Percentiles rank a stretch among this genome's conserved stretches.
These are phyloP conservation scores for Tylopilus rubrobrunneus DNA, from an alignment of 768 basidiomycete species.

Conservation along the genomic window DNA sequence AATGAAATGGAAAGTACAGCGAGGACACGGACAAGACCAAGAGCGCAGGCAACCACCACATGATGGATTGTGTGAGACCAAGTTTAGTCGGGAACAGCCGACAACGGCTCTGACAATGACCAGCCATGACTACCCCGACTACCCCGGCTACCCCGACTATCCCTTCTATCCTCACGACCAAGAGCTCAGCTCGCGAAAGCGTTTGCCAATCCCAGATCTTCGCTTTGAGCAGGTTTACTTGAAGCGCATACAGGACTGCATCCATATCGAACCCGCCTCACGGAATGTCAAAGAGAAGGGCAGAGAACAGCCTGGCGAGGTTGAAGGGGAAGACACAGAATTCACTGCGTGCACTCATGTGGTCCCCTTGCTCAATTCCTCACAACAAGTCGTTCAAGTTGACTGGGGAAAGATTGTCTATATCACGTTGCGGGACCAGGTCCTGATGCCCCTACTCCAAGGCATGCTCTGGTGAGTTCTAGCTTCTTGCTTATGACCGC, in stretches of 20 bases:
- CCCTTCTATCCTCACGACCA: conserved; percentile 13
- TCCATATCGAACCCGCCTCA: conserved; percentile 37
- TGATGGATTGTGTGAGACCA: neutral
- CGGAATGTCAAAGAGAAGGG: conserved; percentile 28
- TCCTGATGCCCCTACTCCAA: conserved; percentile 64
- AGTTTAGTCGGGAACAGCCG: conserved; percentile 19
- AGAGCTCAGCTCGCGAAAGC: conserved; percentile 26
- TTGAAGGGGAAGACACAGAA: conserved; percentile 20
- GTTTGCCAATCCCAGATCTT: conserved; percentile 67
- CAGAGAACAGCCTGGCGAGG: conserved; percentile 20
- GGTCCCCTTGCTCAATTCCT: conserved; percentile 26
- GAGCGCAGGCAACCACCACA: conserved; percentile 17
- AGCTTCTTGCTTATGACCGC: neutral
- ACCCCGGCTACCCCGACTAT: conserved; percentile 19
- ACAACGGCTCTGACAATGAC: conserved; percentile 21
- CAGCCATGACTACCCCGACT: conserved; percentile 17
- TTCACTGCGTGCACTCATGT: conserved; percentile 22
- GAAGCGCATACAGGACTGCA: conserved; percentile 51
- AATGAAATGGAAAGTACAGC: conserved; percentile 25
- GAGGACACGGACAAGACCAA: conserved; percentile 18
- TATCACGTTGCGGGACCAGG: conserved; percentile 65
- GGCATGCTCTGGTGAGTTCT: conserved; percentile 58
- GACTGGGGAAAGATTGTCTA: conserved; percentile 59
- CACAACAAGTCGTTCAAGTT: conserved; percentile 39
- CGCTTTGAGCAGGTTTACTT: conserved; percentile 75